Conservation (phyloP, 1,284 basidiomycete genomes). For the Xerocomus minutiporus region DNA sequence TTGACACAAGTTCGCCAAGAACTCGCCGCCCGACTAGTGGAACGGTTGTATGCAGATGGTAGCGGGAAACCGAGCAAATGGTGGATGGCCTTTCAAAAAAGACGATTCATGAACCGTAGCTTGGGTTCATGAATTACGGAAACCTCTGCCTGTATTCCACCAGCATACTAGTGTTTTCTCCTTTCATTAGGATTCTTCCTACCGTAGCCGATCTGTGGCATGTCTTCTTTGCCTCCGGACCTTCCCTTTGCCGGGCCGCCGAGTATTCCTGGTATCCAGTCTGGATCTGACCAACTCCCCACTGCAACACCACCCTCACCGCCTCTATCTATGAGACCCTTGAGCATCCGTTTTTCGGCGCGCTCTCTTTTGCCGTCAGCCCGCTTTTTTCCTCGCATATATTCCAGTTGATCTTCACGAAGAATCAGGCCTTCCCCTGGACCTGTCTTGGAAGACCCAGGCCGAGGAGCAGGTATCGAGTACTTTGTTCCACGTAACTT, state of each 20-base stretch:
- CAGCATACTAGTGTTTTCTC: conserved; percentile 45
- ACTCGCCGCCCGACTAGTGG: conserved; percentile 79
- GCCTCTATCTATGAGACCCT: conserved; percentile 52
- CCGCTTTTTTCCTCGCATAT: conserved; percentile 73
- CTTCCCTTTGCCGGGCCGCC: conserved; percentile 71
- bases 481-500: conserved; percentile 89
- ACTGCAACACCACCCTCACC: conserved; percentile 49
- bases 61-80: conserved; percentile 94
- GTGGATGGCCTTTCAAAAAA: conserved; percentile 99
- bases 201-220: conserved; percentile 83
- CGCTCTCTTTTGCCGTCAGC: conserved; percentile 69
- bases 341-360: conserved; percentile 73
- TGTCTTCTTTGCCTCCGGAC: conserved; percentile 57
- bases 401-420: conserved; percentile 87
- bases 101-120: conserved; percentile 91
- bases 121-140: conserved; percentile 48
- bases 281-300: conserved; percentile 91
- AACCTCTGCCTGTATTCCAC: conserved; percentile 11
- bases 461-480: conserved; percentile 88
- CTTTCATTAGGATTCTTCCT: conserved; percentile 84
- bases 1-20: conserved; percentile 92
- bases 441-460: conserved; percentile 83
- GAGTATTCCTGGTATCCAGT: conserved; percentile 89
- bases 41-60: conserved; percentile 83
- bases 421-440: conserved; percentile 78